Conservation (phyloP, 2,329 filamentous ascomycete genomes). For the Fusarium zealandicum region DNA sequence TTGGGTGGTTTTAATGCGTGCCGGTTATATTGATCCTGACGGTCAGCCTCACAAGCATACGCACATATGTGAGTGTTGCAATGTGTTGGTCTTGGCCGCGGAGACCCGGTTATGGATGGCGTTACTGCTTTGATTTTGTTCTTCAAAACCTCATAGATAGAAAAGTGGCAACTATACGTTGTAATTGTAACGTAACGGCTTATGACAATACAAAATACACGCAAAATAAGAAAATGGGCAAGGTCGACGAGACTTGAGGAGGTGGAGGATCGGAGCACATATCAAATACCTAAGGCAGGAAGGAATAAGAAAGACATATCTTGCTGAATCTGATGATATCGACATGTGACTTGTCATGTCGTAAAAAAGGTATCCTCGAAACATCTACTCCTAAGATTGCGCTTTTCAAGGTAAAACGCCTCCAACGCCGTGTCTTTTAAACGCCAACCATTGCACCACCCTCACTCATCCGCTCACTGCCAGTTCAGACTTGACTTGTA, state of each 20-base stretch:
- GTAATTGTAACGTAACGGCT: slow-evolving; percentile 47
- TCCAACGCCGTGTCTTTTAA: slow-evolving; percentile 32
- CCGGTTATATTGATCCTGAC: slow-evolving; percentile 10
- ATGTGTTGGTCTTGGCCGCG: slow-evolving; percentile 10
- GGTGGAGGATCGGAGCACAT: slow-evolving; percentile 37
- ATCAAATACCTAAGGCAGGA: slow-evolving; percentile 19
- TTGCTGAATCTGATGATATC: slow-evolving; percentile 19
- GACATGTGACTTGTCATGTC: slow-evolving; percentile 5
- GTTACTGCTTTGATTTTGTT: slow-evolving; percentile 39
- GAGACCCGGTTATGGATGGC: slow-evolving; percentile 25
- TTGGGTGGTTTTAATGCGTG: slow-evolving; percentile 33
- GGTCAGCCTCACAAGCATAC: slow-evolving; percentile 3
- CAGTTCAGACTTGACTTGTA: slow-evolving; percentile 7
- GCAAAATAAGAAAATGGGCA: slow-evolving; percentile 24
- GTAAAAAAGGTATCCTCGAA: slow-evolving; percentile 25
- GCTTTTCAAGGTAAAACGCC: slow-evolving; percentile 18
- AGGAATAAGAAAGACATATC: slow-evolving; percentile 20
- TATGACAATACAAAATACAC: slow-evolving; percentile 37
- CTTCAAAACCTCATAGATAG: slow-evolving; percentile 42
- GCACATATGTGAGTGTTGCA: slow-evolving; percentile 8
- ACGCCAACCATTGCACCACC: slow-evolving; percentile 1
- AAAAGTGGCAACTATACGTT: slow-evolving; percentile 44
- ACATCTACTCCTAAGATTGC: slow-evolving; percentile 15
- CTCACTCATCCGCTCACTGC: background rate
- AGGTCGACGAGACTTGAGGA: slow-evolving; percentile 23